phyloP scores from a whole-genome alignment of 2,329 filamentous ascomycete genomes.

The Fusarium kyushuense region DNA sequence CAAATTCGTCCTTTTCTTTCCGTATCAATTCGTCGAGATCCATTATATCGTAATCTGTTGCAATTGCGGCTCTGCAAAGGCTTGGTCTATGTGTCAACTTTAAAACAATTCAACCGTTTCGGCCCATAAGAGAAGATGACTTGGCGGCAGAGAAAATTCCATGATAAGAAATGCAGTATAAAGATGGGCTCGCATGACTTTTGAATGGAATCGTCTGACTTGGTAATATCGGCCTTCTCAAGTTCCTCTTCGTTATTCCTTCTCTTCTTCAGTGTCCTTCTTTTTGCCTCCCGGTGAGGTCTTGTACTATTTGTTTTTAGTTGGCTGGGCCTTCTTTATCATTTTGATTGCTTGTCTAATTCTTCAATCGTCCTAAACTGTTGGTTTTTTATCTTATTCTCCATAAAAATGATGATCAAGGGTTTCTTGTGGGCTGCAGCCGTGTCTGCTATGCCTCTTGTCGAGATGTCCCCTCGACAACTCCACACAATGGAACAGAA shows the following conservation, averaged over 20 bases:
- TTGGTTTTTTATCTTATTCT: not conserved
- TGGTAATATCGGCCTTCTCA: not conserved
- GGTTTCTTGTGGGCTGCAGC: constrained; percentile 1
- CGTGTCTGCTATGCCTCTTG: constrained; percentile 21
- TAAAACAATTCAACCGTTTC: constrained; percentile 6
- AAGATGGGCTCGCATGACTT: not conserved
- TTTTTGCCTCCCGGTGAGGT: constrained; percentile 24
- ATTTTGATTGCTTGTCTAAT: not conserved
- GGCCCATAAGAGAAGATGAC: not conserved
- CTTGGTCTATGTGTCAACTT: not conserved
- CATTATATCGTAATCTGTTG: not conserved
- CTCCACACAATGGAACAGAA: not conserved
- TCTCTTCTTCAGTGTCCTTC: not conserved
- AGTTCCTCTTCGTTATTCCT: not conserved
- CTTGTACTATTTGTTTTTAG: not conserved
- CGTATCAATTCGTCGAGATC: not conserved
- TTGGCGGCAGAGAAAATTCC: not conserved
- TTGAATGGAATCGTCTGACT: constrained; percentile 5
- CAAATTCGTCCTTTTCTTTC: not conserved
- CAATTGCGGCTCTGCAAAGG: not conserved
- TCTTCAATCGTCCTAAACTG: not conserved
- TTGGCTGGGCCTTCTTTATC: constrained; percentile 14
- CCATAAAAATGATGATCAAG: constrained; percentile 12
- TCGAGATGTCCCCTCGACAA: constrained; percentile 26
- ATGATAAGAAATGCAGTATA: constrained; percentile 7